A percentile compares a stretch with the other conserved stretches of the same genome.
Evolutionary conservation across 352 stramenopile species (phyloP).

Genomic region (Globisporangium cylindrosporum): DNA sequence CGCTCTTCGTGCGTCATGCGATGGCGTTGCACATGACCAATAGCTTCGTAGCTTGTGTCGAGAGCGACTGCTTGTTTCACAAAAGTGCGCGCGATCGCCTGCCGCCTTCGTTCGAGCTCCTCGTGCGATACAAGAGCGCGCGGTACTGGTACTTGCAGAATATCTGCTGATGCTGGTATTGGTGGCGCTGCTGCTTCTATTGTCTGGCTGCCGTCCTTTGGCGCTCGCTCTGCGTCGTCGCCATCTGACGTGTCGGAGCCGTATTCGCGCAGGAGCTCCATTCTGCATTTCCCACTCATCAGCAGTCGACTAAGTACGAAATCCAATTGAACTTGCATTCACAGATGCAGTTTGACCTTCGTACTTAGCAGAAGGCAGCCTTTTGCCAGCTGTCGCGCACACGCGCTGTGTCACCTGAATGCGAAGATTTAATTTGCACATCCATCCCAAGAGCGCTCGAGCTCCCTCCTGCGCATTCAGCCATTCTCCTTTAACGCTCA

Average conservation of each 20-base stretch:
- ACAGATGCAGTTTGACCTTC: not conserved
- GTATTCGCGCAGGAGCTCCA: constrained; percentile 19
- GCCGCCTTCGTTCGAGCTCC: constrained; percentile 2
- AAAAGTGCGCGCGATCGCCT: constrained; percentile 1
- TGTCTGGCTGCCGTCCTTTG: not conserved
- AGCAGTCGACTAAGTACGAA: not conserved
- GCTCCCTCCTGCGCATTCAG: not conserved
- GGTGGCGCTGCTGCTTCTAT: not conserved
- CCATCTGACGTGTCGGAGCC: constrained; percentile 10
- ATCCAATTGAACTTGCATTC: not conserved
- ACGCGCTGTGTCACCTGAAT: not conserved
- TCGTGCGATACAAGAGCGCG: not conserved
- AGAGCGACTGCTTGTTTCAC: not conserved
- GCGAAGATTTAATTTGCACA: constrained; percentile 3
- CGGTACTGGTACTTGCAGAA: not conserved
- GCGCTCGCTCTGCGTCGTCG: not conserved
- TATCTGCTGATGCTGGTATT: not conserved
- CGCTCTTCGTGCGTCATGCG: constrained; percentile 19
- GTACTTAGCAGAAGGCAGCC: not conserved
- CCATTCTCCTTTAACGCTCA: not conserved
- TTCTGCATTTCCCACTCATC: not conserved
- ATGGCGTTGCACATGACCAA: not conserved
- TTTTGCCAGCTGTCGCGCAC: not conserved
- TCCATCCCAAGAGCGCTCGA: not conserved
- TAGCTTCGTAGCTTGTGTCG: not conserved